Evolutionary conservation across 176 grass and related monocot species (phyloP).

Genomic region (Oryza meridionalis): DNA sequence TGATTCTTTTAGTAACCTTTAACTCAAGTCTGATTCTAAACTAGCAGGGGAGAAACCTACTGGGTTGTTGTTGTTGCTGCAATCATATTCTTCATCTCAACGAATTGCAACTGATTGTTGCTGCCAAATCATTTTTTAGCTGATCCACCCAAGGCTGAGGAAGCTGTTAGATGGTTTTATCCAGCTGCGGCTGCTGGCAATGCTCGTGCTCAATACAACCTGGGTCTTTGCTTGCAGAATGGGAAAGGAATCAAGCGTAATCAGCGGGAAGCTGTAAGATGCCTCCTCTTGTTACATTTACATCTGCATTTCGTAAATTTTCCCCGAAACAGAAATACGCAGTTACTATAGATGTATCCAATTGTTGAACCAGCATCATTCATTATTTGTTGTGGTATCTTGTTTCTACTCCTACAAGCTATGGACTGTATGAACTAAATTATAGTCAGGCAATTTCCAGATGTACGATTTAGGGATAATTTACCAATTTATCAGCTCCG

Average conservation of each 20-base stretch:
- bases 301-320: background rate
- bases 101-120: constrained; percentile 26
- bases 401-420: background rate
- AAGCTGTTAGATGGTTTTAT: constrained; percentile 75
- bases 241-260: constrained; percentile 58
- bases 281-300: constrained; percentile 10
- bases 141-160: constrained; percentile 53
- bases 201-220: constrained; percentile 72
- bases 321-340: background rate
- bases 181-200: constrained; percentile 61
- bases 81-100: background rate
- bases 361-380: background rate
- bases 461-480: background rate
- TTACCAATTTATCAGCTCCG: background rate
- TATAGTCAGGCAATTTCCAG: background rate
- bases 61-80: constrained; percentile 1
- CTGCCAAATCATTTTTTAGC: constrained; percentile 44
- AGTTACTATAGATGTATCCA: constrained; percentile 18
- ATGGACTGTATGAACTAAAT: constrained; percentile 10
- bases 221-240: constrained; percentile 70
- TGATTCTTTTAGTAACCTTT: constrained; percentile 1
- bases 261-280: constrained; percentile 73
- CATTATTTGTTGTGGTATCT: background rate
- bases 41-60: background rate
- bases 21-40: background rate